Base-by-base conservation (phyloP, 2,329 filamentous ascomycete genomes). In the Aspergillus floridensis region DNA sequence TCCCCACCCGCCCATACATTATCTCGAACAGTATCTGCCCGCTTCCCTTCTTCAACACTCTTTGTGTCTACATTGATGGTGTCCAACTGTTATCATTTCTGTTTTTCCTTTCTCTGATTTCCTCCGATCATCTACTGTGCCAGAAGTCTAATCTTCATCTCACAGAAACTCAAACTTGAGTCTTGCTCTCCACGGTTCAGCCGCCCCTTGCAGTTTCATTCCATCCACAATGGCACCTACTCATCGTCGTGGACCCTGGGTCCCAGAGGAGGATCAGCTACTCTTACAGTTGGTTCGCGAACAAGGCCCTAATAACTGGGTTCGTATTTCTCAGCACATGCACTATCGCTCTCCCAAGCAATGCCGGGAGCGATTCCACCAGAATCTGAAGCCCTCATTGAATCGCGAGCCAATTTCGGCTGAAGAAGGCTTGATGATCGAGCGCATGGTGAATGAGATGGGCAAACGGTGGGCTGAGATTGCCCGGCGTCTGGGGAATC, bases 391-490 rank as follows among this genome's bases (percentile, higher is more conserved):
- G 75, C 88, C 89, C 1, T 79, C 81, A 1, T 79, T 93, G 41
- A 90, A 89, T 72, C 89, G 91, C 68, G 84, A 87, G 19, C 89
- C 90, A 58, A 92, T 93, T 71, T 86, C 86, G 4, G 76, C 83
- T 0, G 85, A 89, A 38, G 90, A 93, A 75, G 88, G 89, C 2
- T 75, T 82, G 44, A 71, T 86, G 68, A 96, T 98, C 70, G 88
- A 93, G 77, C 81, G 84, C 59, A 83, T 95, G 74, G 93, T 97
- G 16, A 76, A 78, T 11, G 84, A 89, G 68, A 87, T 91, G 79
- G 92, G 92, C 63, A 93, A 92, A 80, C 86, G 90, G 58, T 97
- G 93, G 93, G 93, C 93, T 2, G 92, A 97, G 72, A 97, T 97
- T 71, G 91, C 93, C 49, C 85, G 93, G 65, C 83, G 86, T 49